These are phyloP conservation scores for Pugionium cornutum DNA, from an alignment of 345 rosid species.

Conservation along the genomic window DNA sequence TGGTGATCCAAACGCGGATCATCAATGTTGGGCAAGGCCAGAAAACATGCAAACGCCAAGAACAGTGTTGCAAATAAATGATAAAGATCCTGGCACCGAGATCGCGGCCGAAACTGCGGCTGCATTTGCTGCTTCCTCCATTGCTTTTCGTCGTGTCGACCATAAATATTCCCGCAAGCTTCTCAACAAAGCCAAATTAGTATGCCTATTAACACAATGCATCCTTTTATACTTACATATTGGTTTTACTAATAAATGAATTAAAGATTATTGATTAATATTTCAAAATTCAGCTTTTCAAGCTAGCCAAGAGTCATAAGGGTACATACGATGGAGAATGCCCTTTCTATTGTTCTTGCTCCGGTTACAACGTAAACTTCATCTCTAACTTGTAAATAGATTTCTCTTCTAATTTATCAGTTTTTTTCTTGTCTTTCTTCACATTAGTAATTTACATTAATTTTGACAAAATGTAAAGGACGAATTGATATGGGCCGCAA, in stretches of 20 bases:
- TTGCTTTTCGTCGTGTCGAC: constrained; percentile 59
- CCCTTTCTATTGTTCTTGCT: constrained; percentile 92
- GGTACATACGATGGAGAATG: constrained; percentile 91
- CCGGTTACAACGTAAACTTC: constrained; percentile 71
- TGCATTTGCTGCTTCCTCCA: constrained; percentile 78
- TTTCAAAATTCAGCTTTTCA: constrained; percentile 56
- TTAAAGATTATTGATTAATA: neutral
- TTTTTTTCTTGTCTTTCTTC: no score
- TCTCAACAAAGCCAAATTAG: constrained; percentile 82
- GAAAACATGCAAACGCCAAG: constrained; percentile 77
- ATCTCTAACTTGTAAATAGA: neutral
- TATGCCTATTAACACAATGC: constrained; percentile 15
- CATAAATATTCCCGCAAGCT: constrained; percentile 59
- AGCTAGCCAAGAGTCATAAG: constrained; percentile 63
- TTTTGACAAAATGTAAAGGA: constrained; percentile 49
- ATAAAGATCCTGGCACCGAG: constrained; percentile 64
- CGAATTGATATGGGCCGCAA: constrained; percentile 90
- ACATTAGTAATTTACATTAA: no score
- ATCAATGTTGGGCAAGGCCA: constrained; percentile 80
- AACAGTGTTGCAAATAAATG: constrained; percentile 60
- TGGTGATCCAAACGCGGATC: constrained; percentile 79
- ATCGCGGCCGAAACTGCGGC: constrained; percentile 87
- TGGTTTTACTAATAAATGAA: neutral
- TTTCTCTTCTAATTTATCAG: neutral
- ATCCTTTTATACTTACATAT: neutral